These are phyloP conservation scores for Microbotryum violaceum DNA, from an alignment of 1,284 basidiomycete species.

Conservation along the genomic window DNA sequence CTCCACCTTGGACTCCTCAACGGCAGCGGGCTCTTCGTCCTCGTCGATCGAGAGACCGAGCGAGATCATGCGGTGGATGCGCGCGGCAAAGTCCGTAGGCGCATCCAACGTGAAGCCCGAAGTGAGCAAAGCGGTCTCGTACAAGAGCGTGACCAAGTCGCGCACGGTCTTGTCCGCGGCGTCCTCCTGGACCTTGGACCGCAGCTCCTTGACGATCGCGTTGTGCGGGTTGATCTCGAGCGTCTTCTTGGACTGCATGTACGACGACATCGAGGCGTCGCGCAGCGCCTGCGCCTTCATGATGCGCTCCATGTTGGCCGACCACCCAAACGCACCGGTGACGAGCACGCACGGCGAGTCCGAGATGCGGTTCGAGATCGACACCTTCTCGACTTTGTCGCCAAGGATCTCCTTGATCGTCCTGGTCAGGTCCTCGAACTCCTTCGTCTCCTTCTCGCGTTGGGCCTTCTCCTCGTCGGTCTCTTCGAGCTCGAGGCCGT, in stretches of 20 bases:
- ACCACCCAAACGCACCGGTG: slow-evolving; percentile 99
- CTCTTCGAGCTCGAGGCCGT: slow-evolving; percentile 98
- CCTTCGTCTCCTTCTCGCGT: slow-evolving; percentile 78
- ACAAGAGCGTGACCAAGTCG: slow-evolving; percentile 89
- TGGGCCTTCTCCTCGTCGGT: slow-evolving; percentile 92
- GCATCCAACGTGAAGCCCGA: slow-evolving; percentile 81
- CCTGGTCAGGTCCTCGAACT: slow-evolving; percentile 83
- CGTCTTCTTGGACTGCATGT: slow-evolving; percentile 97
- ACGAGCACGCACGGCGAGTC: slow-evolving; percentile 95
- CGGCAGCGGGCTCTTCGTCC: slow-evolving; percentile 32
- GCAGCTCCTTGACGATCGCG: slow-evolving; percentile 93
- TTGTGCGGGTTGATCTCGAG: slow-evolving; percentile 94
- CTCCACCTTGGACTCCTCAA: slow-evolving; percentile 40
- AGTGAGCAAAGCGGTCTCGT: slow-evolving; percentile 82
- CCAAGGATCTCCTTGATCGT: slow-evolving; percentile 97
- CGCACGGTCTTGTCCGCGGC: slow-evolving; percentile 97
- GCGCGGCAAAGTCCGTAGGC: slow-evolving; percentile 88
- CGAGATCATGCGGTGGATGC: slow-evolving; percentile 95
- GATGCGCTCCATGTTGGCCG: slow-evolving; percentile 94
- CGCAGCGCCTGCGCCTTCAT: slow-evolving; percentile 99
- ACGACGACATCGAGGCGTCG: slow-evolving; percentile 97
- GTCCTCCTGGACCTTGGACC: slow-evolving; percentile 89
- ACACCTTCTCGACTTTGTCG: slow-evolving; percentile 99
- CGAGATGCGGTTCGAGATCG: slow-evolving; percentile 94
- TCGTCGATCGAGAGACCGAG: slow-evolving; percentile 51